Evolutionary conservation across 2,329 filamentous ascomycete genomes (phyloP).

Genomic region (Apiospora arundinis): DNA sequence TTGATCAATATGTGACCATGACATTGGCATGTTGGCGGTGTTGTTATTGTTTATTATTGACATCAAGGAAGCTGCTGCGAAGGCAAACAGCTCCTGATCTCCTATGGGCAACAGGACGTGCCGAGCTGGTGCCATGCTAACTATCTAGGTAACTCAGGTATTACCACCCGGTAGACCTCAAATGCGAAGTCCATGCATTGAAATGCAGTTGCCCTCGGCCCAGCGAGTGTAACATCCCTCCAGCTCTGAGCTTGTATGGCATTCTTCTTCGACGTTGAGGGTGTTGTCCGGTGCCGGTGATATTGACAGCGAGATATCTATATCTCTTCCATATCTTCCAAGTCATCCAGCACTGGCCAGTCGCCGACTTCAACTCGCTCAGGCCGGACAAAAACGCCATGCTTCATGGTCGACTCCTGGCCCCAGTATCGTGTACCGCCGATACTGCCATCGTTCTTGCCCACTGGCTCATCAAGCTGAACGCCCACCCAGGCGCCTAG

Average conservation of each 20-base stretch:
- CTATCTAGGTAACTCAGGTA: too few species aligned
- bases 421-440: slow-evolving; percentile 74
- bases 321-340: slow-evolving; percentile 81
- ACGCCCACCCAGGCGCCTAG: slow-evolving; percentile 75
- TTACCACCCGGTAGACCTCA: too few species aligned
- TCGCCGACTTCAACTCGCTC: slow-evolving; percentile 81
- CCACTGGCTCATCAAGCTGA: slow-evolving; percentile 78
- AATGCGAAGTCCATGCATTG: too few species aligned
- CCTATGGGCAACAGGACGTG: too few species aligned
- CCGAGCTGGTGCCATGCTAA: too few species aligned
- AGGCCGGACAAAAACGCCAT: slow-evolving; percentile 79
- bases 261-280: too few species aligned
- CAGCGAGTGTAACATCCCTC: too few species aligned
- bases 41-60: too few species aligned
- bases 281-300: background rate
- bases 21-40: background rate
- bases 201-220: too few species aligned
- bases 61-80: too few species aligned
- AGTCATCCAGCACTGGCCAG: slow-evolving; percentile 72
- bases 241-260: too few species aligned
- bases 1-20: background rate
- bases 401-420: slow-evolving; percentile 66
- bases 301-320: slow-evolving; percentile 39
- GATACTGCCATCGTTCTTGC: slow-evolving; percentile 82
- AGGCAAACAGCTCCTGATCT: too few species aligned